Evolutionary conservation across 805 yeast genomes (phyloP).

Genomic region (Yarrowia sp.): DNA sequence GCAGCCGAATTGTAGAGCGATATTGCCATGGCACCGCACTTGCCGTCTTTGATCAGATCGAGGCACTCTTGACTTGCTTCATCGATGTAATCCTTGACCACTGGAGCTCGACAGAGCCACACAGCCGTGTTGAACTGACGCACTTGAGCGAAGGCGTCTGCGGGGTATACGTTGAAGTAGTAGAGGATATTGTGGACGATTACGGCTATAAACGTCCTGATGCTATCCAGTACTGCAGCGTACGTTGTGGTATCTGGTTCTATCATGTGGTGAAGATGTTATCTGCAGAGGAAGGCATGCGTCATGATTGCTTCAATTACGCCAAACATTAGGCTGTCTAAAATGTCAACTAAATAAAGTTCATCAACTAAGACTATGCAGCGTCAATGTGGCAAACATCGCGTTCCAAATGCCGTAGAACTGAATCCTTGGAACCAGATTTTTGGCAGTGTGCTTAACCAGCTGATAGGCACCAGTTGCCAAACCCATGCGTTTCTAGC

Average conservation of each 20-base stretch:
- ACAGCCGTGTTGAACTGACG: slow-evolving; percentile 47
- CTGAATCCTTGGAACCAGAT: too few species aligned
- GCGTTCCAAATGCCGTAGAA: too few species aligned
- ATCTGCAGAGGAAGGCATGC: background rate
- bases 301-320: too few species aligned
- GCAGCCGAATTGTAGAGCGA: background rate
- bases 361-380: too few species aligned
- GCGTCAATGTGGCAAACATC: too few species aligned
- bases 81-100: slow-evolving; percentile 46
- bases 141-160: slow-evolving; percentile 46
- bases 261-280: background rate
- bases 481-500: too few species aligned
- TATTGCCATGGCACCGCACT: background rate
- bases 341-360: too few species aligned
- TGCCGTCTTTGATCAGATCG: slow-evolving; percentile 19
- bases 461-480: too few species aligned
- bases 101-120: slow-evolving; percentile 48
- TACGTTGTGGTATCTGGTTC: slow-evolving; percentile 10
- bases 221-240: slow-evolving; percentile 33
- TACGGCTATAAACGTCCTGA: slow-evolving; percentile 51
- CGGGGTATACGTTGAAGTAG: slow-evolving; percentile 53
- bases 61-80: slow-evolving; percentile 39
- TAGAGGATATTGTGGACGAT: slow-evolving; percentile 57
- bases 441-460: too few species aligned
- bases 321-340: too few species aligned